phyloP scores from a whole-genome alignment of 2,329 filamentous ascomycete species.

The Epichloe glyceriae region DNA sequence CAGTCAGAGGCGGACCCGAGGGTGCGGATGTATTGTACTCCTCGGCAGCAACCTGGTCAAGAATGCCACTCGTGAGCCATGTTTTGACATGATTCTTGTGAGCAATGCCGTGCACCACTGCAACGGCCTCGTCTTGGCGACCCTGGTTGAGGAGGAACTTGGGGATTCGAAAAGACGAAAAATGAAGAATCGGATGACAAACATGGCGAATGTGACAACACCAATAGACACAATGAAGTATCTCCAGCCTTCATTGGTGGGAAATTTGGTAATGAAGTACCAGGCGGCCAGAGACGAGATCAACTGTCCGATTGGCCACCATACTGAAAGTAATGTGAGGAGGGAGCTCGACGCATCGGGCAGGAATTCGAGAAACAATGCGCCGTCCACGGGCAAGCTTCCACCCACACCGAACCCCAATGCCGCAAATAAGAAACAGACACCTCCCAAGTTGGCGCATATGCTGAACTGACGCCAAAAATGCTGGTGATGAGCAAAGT shows the following conservation, averaged over 20 bases:
- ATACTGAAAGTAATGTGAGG: conserved; percentile 68
- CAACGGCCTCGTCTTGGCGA: conserved; percentile 65
- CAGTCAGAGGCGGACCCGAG: conserved; percentile 6
- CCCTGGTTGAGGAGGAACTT: conserved; percentile 71
- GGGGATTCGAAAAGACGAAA: conserved; percentile 74
- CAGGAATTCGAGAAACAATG: conserved; percentile 72
- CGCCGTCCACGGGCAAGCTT: conserved; percentile 67
- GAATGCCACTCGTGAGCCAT: conserved; percentile 62
- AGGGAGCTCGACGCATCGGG: conserved; percentile 62
- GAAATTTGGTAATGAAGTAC: conserved; percentile 61
- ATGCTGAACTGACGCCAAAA: conserved; percentile 61
- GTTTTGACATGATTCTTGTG: conserved; percentile 56
- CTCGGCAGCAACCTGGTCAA: conserved; percentile 40
- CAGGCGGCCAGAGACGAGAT: conserved; percentile 60
- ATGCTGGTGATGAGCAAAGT: conserved; percentile 63
- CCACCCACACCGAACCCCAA: conserved; percentile 60
- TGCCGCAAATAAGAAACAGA: conserved; percentile 46
- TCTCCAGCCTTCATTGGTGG: conserved; percentile 61
- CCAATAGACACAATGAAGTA: conserved; percentile 61
- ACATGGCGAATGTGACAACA: conserved; percentile 62
- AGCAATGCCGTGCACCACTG: conserved; percentile 67
- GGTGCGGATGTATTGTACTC: conserved; percentile 19
- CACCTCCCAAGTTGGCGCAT: conserved; percentile 52
- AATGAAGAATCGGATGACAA: conserved; percentile 62
- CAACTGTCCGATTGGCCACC: conserved; percentile 77